Percentiles rank a stretch among this genome's conserved stretches.
These are phyloP conservation scores for Lolium multiflorum DNA, from an alignment of 176 grass and related monocot genomes.

Conservation along the genomic window DNA sequence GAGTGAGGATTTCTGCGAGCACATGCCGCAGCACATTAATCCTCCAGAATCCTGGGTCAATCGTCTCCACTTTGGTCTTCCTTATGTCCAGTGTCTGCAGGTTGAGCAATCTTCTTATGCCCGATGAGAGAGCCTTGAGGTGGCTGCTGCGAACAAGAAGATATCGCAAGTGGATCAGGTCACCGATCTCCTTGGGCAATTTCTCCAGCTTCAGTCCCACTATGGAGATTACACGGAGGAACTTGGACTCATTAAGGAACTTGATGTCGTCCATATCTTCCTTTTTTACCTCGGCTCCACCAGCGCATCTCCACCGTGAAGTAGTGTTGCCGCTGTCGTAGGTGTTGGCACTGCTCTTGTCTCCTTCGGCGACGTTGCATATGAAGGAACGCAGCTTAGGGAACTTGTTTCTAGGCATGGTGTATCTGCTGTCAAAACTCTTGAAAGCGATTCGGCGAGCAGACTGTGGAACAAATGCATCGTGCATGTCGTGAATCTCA, in stretches of 20 bases:
- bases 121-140: too few relatives aligned
- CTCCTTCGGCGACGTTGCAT: neutral
- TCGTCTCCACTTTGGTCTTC: neutral
- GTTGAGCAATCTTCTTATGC: neutral
- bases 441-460: neutral
- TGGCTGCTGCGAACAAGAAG: too few relatives aligned
- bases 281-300: too few relatives aligned
- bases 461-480: neutral
- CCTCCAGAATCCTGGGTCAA: neutral
- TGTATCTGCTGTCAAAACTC: neutral
- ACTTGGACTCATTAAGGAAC: neutral
- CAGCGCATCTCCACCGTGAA: too few relatives aligned
- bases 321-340: too few relatives aligned
- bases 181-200: neutral
- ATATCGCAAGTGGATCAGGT: neutral
- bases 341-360: too few relatives aligned
- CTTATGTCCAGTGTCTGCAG: conserved; percentile 37
- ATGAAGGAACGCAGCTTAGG: conserved; percentile 22
- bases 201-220: neutral
- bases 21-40: neutral
- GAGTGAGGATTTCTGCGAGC: neutral
- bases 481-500: neutral
- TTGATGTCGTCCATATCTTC: too few relatives aligned
- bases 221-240: conserved; percentile 9
- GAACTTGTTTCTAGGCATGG: neutral